These are phyloP conservation scores for Rhodotorula sp. DNA, from an alignment of 1,284 basidiomycete genomes.

Conservation along the genomic window DNA sequence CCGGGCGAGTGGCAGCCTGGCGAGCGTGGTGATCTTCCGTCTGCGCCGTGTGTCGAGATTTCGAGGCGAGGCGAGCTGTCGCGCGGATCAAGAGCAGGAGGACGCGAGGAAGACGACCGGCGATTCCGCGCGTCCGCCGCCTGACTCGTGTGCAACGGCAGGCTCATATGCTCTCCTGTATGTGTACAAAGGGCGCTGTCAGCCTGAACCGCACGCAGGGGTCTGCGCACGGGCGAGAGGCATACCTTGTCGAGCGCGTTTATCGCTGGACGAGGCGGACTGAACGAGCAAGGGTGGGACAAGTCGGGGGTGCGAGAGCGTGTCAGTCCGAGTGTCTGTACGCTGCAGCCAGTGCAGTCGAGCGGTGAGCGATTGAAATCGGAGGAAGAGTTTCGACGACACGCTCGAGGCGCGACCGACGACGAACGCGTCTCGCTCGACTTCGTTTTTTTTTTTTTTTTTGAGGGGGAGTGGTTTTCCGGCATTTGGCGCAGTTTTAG, in stretches of 20 bases:
- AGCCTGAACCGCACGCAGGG: background rate
- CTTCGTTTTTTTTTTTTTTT: too few species aligned
- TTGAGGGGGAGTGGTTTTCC: too few species aligned
- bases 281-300: too few species aligned
- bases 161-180: background rate
- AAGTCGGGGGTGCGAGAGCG: too few species aligned
- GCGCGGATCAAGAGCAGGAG: conserved; percentile 44
- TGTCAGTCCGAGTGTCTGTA: background rate
- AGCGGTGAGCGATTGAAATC: background rate
- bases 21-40: conserved; percentile 1
- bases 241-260: too few species aligned
- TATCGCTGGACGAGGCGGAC: too few species aligned
- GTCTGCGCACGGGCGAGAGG: background rate
- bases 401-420: background rate
- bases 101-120: background rate
- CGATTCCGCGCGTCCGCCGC: background rate
- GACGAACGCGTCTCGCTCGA: background rate
- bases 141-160: conserved; percentile 8
- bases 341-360: background rate
- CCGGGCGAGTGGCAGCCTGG: conserved; percentile 22
- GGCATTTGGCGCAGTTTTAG: too few species aligned
- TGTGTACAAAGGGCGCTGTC: background rate
- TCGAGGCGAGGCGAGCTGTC: conserved; percentile 9
- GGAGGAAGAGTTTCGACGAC: background rate
- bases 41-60: background rate